Evolutionary conservation across 2,329 filamentous ascomycete genomes (phyloP).

Genomic region (Grosmannia clavigera): DNA sequence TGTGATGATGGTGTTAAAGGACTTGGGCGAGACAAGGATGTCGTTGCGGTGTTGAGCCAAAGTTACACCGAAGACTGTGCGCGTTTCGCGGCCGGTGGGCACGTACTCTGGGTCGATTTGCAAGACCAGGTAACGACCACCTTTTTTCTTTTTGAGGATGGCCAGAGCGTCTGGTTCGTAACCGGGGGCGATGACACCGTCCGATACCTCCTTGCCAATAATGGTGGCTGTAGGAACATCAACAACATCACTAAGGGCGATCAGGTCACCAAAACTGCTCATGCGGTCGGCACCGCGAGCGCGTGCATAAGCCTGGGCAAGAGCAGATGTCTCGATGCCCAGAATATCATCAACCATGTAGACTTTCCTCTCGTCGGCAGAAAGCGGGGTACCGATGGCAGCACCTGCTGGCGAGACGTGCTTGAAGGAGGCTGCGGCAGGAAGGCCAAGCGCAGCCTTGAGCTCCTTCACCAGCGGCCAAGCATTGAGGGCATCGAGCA

Average conservation of each 20-base stretch:
- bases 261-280: slow-evolving; percentile 96
- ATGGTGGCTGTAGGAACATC: slow-evolving; percentile 93
- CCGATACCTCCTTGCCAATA: slow-evolving; percentile 94
- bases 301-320: slow-evolving; percentile 92
- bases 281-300: slow-evolving; percentile 94
- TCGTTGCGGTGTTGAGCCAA: slow-evolving; percentile 91
- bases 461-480: slow-evolving; percentile 97
- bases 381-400: slow-evolving; percentile 81
- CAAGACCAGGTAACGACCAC: slow-evolving; percentile 88
- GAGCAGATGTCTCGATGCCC: slow-evolving; percentile 70
- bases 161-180: slow-evolving; percentile 78
- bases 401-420: slow-evolving; percentile 95
- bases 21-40: slow-evolving; percentile 68
- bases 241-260: slow-evolving; percentile 81
- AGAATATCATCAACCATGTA: slow-evolving; percentile 97
- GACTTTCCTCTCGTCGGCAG: slow-evolving; percentile 81
- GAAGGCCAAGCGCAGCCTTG: slow-evolving; percentile 72
- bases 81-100: slow-evolving; percentile 67
- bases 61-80: slow-evolving; percentile 82
- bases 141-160: slow-evolving; percentile 96
- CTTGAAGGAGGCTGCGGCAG: slow-evolving; percentile 96
- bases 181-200: slow-evolving; percentile 85
- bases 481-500: slow-evolving; percentile 89
- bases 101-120: slow-evolving; percentile 85
- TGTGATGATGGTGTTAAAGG: slow-evolving; percentile 75